Percentiles rank a stretch among this genome's conserved stretches.
These are phyloP conservation scores for Orbilia javanica DNA, from an alignment of 2,329 filamentous ascomycete species.

Conservation along the genomic window DNA sequence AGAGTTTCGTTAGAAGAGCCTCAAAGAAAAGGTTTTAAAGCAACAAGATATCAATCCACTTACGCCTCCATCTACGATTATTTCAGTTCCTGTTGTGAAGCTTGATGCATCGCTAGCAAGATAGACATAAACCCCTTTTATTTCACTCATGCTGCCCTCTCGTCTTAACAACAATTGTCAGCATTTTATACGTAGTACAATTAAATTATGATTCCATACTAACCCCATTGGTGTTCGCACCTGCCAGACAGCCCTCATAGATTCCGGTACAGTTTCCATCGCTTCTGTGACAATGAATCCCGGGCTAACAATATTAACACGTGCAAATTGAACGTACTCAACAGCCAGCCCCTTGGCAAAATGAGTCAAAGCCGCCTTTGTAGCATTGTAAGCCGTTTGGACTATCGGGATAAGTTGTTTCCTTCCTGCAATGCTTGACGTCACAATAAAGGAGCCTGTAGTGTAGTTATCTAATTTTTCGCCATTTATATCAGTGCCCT, in stretches of 20 bases:
- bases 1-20: background rate
- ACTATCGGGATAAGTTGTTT: slow-evolving; percentile 82
- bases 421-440: slow-evolving; percentile 81
- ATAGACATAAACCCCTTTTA: slow-evolving; percentile 73
- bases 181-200: too few relatives aligned
- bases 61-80: slow-evolving; percentile 64
- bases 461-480: slow-evolving; percentile 73
- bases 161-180: slow-evolving; percentile 64
- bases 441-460: slow-evolving; percentile 82
- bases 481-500: slow-evolving; percentile 21
- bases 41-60: slow-evolving; percentile 62
- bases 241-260: slow-evolving; percentile 79
- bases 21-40: background rate
- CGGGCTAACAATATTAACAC: slow-evolving; percentile 79
- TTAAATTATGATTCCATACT: slow-evolving; percentile 64
- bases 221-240: slow-evolving; percentile 82
- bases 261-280: slow-evolving; percentile 73
- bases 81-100: slow-evolving; percentile 69
- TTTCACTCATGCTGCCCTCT: slow-evolving; percentile 74
- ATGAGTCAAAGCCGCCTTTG: slow-evolving; percentile 74
- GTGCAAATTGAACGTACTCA: slow-evolving; percentile 81
- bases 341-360: slow-evolving; percentile 74
- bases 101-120: slow-evolving; percentile 69
- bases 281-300: slow-evolving; percentile 83
- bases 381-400: slow-evolving; percentile 79